Evolutionary conservation across 371 early-diverging fungal species (phyloP).

Genomic region (Circinella umbellata): DNA sequence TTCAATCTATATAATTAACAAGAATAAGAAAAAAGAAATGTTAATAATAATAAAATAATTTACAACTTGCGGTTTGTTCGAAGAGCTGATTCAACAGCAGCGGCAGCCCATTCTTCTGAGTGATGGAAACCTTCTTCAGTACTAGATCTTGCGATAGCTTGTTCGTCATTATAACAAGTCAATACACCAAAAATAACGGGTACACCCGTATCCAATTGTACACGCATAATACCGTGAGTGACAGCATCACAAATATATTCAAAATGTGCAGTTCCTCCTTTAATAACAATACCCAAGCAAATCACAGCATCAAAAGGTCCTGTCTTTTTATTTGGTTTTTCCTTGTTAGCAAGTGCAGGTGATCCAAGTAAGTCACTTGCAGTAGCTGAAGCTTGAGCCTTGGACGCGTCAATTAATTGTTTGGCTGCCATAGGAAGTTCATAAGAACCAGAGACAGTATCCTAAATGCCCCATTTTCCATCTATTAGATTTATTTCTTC

Average conservation of each 20-base stretch:
- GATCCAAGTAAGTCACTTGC: slow-evolving; percentile 62
- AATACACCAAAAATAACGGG: slow-evolving; percentile 97
- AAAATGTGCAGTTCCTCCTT: slow-evolving; percentile 97
- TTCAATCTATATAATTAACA: neutral
- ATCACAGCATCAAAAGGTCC: slow-evolving; percentile 89
- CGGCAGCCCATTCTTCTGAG: slow-evolving; percentile 95
- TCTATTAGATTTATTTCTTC: neutral
- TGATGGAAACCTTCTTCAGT: slow-evolving; percentile 87
- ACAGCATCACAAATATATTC: slow-evolving; percentile 96
- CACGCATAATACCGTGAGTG: slow-evolving; percentile 90
- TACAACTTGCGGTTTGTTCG: slow-evolving; percentile 59
- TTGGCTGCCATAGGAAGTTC: slow-evolving; percentile 94
- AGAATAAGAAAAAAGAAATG: neutral
- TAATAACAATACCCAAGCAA: slow-evolving; percentile 94
- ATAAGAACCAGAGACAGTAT: slow-evolving; percentile 90
- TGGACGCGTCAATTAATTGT: slow-evolving; percentile 71
- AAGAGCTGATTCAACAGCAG: slow-evolving; percentile 95
- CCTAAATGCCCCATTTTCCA: slow-evolving; percentile 23
- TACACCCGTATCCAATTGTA: slow-evolving; percentile 84
- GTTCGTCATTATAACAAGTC: slow-evolving; percentile 93
- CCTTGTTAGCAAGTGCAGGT: slow-evolving; percentile 28
- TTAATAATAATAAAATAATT: no score
- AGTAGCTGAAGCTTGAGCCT: slow-evolving; percentile 59
- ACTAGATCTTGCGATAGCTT: slow-evolving; percentile 87
- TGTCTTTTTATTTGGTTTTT: slow-evolving; percentile 38